These are phyloP conservation scores for Plasmodium gallinaceum DNA, from an alignment of 169 alveolate genomes.

Conservation along the genomic window DNA sequence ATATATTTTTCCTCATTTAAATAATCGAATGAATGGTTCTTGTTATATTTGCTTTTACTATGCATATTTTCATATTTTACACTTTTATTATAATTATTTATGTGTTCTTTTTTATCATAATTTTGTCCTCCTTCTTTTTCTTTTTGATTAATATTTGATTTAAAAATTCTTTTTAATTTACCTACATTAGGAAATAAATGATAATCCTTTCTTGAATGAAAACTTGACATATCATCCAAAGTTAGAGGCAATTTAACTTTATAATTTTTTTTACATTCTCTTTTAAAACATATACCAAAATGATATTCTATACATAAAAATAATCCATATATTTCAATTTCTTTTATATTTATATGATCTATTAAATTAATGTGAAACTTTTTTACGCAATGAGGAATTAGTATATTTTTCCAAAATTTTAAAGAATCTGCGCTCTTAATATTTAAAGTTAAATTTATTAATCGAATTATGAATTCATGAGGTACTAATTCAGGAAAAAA, in stretches of 20 bases:
- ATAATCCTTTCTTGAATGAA: slow-evolving; percentile 23
- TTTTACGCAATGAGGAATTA: slow-evolving; percentile 43
- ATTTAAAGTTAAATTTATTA: slow-evolving; percentile 71
- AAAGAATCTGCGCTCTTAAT: slow-evolving; percentile 11
- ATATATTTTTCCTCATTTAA: background rate
- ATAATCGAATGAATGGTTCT: background rate
- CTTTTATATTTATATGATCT: slow-evolving; percentile 57
- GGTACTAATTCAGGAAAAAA: slow-evolving; percentile 65
- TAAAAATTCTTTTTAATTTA: slow-evolving; percentile 27
- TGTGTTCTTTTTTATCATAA: background rate
- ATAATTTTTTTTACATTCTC: slow-evolving; percentile 38
- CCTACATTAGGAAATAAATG: slow-evolving; percentile 36
- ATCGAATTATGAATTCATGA: slow-evolving; percentile 51
- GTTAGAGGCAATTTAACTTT: slow-evolving; percentile 53
- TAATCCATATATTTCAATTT: slow-evolving; percentile 41
- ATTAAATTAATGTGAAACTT: slow-evolving; percentile 42
- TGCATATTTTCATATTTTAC: no score
- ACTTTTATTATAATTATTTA: no score
- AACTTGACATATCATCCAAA: slow-evolving; percentile 57
- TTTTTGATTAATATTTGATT: background rate
- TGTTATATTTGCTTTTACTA: background rate
- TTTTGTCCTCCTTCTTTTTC: background rate
- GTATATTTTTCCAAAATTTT: slow-evolving; percentile 60
- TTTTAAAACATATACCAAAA: slow-evolving; percentile 62
- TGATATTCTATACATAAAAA: slow-evolving; percentile 57